Base-by-base conservation (phyloP, 805 yeast species). In the Cyberlindnera bimundalis region DNA sequence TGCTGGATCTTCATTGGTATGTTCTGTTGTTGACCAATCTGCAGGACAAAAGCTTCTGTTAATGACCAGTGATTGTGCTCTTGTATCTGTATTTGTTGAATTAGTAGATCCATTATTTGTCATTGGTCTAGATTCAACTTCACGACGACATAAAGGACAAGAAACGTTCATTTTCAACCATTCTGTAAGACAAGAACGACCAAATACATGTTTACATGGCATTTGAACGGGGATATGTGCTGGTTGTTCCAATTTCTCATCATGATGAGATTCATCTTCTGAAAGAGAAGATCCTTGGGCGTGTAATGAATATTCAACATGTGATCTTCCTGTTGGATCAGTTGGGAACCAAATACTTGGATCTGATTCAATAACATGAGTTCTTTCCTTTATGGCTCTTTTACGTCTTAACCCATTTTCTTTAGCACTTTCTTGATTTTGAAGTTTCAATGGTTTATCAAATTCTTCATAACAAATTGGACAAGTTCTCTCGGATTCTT, bases 141-240 rank as follows among this genome's bases (percentile, higher is more conserved):
- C 56, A 27, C 49, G 43, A 12, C 58, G 53, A 58, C 98, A 90
- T 32, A 91, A 61, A 0, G 98, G 98, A 20, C 47, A 43, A 13
- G 87, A 77, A 27, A 76, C 74, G 53, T 84, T 79, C 23, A 74
- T 66, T 46, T 73, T 74, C 30, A 90, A 73, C 98, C 98, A 91
- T 53, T 84, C 86, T 35, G 70, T 72, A 17, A 90, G 66, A 62
- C 98, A 90, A 8, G 80, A 74, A 44, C 79, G 73, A 6, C 98
- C 97, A 68, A 91, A 91, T 0, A 81, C 60, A 58, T 90, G 98
- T 5, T 78, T 78, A 60, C 98, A 90, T 0, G 96, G 93, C 78
- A 90, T 71, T 43, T 73, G 65, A 0, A 84, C 72, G 0, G 96
- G 84, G 4, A 72, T 61, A 58, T 91, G 96, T 28, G 42, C 50